Evolutionary conservation across 2,329 filamentous ascomycete species (phyloP), one percentile per base, ranked within the genome.

Genomic region (Exophiala xenobiotica): DNA sequence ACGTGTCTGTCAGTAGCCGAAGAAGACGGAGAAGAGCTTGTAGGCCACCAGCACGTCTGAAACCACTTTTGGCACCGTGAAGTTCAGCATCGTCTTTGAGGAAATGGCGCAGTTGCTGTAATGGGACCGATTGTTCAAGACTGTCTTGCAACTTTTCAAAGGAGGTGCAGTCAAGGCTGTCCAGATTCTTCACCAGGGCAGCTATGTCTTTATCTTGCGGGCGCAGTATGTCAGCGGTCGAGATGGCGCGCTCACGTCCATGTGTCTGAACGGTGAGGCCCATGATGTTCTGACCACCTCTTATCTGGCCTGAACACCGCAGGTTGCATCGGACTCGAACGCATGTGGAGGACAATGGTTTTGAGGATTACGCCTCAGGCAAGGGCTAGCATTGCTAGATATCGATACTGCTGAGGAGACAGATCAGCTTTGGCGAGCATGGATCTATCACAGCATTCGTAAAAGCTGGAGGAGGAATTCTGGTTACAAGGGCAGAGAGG

Each of bases 1-100:
- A 93, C 64, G 86, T 87, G 57, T 87, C 86, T 1, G 87, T 85
- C 56, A 90, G 83, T 47, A 81, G 78, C 51, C 84, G 79, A 18
- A 95, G 73, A 20, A 88, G 78, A 35, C 82, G 76, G 46, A 96
- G 75, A 18, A 95, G 72, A 37, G 79, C 78, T 62, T 89, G 82
- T 68, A 95, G 96, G 63, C 91, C 91, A 50, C 80, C 77, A 20
- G 90, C 78, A 64, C 88, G 83, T 59, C 91, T 83, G 67, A 96
- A 96, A 61, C 88, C 85, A 71, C 95, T 88, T 71, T 90, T 89
- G 38, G 76, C 74, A 53, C 76, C 73, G 43, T 70, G 70, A 22
- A 74, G 70, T 51, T 72, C 68, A 58, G 70, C 69, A 55, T 72
- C 71, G 51, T 81, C 78, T 56, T 82, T 78, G 40, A 83, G 73